These are phyloP conservation scores for Zymoseptoria ardabiliae DNA, from an alignment of 2,329 filamentous ascomycete species.

Conservation along the genomic window DNA sequence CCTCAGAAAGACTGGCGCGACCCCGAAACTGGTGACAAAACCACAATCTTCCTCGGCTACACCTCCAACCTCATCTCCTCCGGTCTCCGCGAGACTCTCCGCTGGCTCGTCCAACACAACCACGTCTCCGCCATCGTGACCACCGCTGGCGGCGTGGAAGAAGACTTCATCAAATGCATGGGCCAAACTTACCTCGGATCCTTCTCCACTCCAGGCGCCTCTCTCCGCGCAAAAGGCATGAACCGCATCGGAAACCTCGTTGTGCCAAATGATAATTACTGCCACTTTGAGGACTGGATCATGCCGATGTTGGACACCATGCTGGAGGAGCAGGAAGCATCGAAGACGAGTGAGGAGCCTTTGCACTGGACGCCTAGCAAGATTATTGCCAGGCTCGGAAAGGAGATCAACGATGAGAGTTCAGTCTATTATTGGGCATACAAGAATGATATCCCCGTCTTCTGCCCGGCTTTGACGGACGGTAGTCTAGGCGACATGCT, in stretches of 20 bases:
- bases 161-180: slow-evolving; percentile 97
- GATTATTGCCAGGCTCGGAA: slow-evolving; percentile 80
- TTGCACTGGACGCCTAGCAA: slow-evolving; percentile 92
- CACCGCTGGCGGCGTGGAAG: slow-evolving; percentile 89
- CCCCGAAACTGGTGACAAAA: slow-evolving; percentile 67
- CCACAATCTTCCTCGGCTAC: slow-evolving; percentile 95
- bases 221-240: slow-evolving; percentile 74
- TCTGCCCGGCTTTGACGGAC: slow-evolving; percentile 92
- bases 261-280: slow-evolving; percentile 96
- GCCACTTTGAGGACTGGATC: slow-evolving; percentile 95
- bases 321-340: slow-evolving; percentile 86
- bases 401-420: slow-evolving; percentile 86
- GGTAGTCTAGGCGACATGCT: slow-evolving; percentile 96
- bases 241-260: slow-evolving; percentile 95
- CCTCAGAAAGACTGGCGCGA: slow-evolving; percentile 69
- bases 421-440: slow-evolving; percentile 97
- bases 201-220: slow-evolving; percentile 69
- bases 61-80: slow-evolving; percentile 97
- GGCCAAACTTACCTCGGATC: slow-evolving; percentile 87
- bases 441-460: slow-evolving; percentile 93
- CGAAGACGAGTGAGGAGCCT: slow-evolving; percentile 56
- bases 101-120: slow-evolving; percentile 86
- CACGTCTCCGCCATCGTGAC: slow-evolving; percentile 92
- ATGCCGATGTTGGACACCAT: slow-evolving; percentile 90
- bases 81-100: slow-evolving; percentile 80